phyloP scores from a whole-genome alignment of 495 filamentous ascomycete genomes.

The Xylaria acuta region DNA sequence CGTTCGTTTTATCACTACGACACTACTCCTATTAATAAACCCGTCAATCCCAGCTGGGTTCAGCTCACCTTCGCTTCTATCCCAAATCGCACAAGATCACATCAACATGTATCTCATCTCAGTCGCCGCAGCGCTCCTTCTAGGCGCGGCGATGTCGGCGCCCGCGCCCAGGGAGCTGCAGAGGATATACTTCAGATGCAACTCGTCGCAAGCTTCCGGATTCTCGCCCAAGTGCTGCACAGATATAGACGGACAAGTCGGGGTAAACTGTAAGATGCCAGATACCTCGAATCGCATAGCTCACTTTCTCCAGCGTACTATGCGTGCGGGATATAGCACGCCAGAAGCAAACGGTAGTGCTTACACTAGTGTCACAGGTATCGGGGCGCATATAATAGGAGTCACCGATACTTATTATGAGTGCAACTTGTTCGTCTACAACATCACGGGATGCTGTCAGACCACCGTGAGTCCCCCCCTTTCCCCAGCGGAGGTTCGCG shows the following conservation, averaged over 20 bases:
- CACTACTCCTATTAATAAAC: background rate
- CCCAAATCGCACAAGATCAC: background rate
- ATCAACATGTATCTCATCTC: slow-evolving; percentile 22
- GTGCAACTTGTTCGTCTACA: slow-evolving; percentile 41
- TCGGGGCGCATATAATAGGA: slow-evolving; percentile 37
- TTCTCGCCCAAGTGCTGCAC: slow-evolving; percentile 39
- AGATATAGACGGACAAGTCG: slow-evolving; percentile 38
- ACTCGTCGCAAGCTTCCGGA: slow-evolving; percentile 30
- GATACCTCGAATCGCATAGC: background rate
- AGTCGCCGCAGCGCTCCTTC: slow-evolving; percentile 22
- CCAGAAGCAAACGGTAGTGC: background rate
- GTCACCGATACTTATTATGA: slow-evolving; percentile 35
- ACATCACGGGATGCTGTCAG: slow-evolving; percentile 43
- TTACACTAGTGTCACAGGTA: slow-evolving; percentile 24
- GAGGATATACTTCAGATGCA: slow-evolving; percentile 35
- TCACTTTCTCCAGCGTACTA: background rate
- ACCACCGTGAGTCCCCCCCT: slow-evolving; percentile 30
- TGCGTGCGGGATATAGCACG: background rate
- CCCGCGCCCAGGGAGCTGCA: slow-evolving; percentile 3
- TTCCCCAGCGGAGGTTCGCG: background rate
- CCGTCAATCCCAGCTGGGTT: background rate
- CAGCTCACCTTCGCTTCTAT: slow-evolving; percentile 1
- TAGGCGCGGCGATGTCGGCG: slow-evolving; percentile 31
- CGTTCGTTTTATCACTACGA: background rate
- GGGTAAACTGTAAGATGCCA: slow-evolving; percentile 36